Percentiles rank a stretch among this genome's conserved stretches.
phyloP scores from a whole-genome alignment of 2,329 filamentous ascomycete species.

The Pseudopithomyces chartarum region DNA sequence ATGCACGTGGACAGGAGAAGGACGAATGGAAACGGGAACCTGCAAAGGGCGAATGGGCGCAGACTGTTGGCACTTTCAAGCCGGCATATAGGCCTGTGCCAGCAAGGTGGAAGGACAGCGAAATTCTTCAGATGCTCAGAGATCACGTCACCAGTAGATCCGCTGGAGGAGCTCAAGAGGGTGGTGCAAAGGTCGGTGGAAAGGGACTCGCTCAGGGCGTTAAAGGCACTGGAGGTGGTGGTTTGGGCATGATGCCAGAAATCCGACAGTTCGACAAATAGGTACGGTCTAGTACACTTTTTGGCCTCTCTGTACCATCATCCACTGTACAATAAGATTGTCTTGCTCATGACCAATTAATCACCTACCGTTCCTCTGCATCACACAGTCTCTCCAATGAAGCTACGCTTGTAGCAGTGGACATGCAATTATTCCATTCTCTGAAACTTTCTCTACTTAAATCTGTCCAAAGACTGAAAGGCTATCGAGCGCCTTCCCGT shows the following conservation, averaged over 20 bases:
- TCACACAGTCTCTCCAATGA: too few species aligned
- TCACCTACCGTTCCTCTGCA: too few species aligned
- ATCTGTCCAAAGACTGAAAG: conserved; percentile 61
- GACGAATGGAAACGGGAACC: conserved; percentile 57
- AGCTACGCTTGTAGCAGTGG: too few species aligned
- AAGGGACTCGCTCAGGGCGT: conserved; percentile 40
- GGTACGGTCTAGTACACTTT: neutral
- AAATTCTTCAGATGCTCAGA: conserved; percentile 76
- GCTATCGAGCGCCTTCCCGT: conserved; percentile 61
- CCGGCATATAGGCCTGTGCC: conserved; percentile 93
- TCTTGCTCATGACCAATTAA: too few species aligned
- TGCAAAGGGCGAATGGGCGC: conserved; percentile 85
- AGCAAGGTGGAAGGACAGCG: conserved; percentile 79
- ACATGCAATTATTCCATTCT: too few species aligned
- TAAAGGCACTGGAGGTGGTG: conserved; percentile 43
- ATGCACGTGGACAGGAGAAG: conserved; percentile 52
- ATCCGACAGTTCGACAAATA: conserved; percentile 53
- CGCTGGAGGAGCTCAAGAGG: conserved; percentile 60
- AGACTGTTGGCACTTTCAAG: conserved; percentile 93
- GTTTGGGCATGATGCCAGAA: conserved; percentile 58
- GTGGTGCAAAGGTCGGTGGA: conserved; percentile 38
- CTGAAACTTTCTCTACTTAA: conserved; percentile 10
- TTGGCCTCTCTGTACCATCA: neutral
- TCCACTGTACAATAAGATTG: too few species aligned
- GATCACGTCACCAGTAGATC: conserved; percentile 77